phyloP scores from a whole-genome alignment of 1,139 yeast genomes.

The Lipomyces yarrowii region DNA sequence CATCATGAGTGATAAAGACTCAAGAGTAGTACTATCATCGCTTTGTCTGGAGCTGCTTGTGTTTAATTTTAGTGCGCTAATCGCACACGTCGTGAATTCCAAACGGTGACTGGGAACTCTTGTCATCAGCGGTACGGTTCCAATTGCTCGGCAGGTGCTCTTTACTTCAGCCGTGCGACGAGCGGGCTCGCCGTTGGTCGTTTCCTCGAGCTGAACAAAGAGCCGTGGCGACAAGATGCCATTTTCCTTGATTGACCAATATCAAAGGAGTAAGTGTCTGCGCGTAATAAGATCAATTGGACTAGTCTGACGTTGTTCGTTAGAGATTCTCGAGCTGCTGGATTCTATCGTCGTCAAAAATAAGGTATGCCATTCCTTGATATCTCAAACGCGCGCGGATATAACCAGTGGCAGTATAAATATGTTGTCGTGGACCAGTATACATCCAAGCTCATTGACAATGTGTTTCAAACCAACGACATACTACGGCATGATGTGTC shows the following conservation, averaged over 20 bases:
- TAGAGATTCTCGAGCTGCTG: slow-evolving; percentile 38
- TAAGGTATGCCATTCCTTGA: slow-evolving; percentile 33
- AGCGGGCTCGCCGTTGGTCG: background rate
- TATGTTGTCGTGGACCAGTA: slow-evolving; percentile 47
- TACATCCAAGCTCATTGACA: slow-evolving; percentile 43
- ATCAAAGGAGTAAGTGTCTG: slow-evolving; percentile 21
- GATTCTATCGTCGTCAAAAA: slow-evolving; percentile 44
- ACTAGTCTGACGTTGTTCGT: background rate
- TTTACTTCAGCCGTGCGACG: background rate
- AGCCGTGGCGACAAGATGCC: slow-evolving; percentile 7
- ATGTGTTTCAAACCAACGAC: slow-evolving; percentile 45
- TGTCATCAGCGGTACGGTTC: background rate
- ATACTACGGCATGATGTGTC: slow-evolving; percentile 46
- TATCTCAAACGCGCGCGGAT: background rate
- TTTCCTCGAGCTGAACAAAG: background rate
- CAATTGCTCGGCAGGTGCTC: background rate
- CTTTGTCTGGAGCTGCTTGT: background rate
- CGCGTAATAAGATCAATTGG: background rate
- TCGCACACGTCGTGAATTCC: background rate
- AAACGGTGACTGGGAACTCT: background rate
- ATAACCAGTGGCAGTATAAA: slow-evolving; percentile 40
- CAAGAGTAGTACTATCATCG: background rate
- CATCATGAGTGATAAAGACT: background rate
- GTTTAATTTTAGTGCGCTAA: background rate
- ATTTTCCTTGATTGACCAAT: slow-evolving; percentile 21